phyloP scores from a whole-genome alignment of 108 stramenopile genomes.

The Conticribra weissflogii region DNA sequence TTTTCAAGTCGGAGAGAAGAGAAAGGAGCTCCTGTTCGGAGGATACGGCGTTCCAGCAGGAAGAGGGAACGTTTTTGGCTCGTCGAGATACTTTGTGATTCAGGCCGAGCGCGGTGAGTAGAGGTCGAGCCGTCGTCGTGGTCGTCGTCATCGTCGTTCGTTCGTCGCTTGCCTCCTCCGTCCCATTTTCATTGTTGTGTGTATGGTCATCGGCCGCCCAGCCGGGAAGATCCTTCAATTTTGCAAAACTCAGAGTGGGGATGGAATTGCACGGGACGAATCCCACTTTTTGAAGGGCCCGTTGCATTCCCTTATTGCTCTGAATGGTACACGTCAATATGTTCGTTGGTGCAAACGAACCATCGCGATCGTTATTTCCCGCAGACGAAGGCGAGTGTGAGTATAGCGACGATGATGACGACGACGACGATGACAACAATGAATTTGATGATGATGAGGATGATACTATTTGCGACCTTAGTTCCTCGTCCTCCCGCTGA shows the following conservation, averaged over 20 bases:
- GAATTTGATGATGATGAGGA: background rate
- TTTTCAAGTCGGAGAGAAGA: slow-evolving; percentile 12
- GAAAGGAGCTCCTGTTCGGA: slow-evolving; percentile 29
- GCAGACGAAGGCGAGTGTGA: no score
- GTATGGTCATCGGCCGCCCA: slow-evolving; percentile 13
- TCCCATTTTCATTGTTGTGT: background rate
- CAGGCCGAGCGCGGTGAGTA: slow-evolving; percentile 33
- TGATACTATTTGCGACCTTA: background rate
- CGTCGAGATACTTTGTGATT: slow-evolving; percentile 22
- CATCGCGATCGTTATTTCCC: background rate
- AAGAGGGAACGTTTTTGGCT: slow-evolving; percentile 20
- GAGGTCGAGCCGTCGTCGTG: slow-evolving; percentile 7
- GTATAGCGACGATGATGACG: background rate
- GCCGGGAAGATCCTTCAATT: slow-evolving; percentile 33
- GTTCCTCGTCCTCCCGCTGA: slow-evolving; percentile 12
- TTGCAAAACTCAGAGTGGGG: slow-evolving; percentile 15
- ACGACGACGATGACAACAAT: background rate
- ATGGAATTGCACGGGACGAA: slow-evolving; percentile 31
- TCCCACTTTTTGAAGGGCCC: slow-evolving; percentile 38
- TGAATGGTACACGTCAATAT: slow-evolving; percentile 49
- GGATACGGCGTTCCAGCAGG: slow-evolving; percentile 29
- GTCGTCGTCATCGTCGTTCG: background rate
- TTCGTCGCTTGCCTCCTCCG: slow-evolving; percentile 8
- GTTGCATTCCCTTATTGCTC: slow-evolving; percentile 44
- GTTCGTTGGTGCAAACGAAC: slow-evolving; percentile 1